Conservation (phyloP, 768 basidiomycete species). For the Vararia minispora region DNA sequence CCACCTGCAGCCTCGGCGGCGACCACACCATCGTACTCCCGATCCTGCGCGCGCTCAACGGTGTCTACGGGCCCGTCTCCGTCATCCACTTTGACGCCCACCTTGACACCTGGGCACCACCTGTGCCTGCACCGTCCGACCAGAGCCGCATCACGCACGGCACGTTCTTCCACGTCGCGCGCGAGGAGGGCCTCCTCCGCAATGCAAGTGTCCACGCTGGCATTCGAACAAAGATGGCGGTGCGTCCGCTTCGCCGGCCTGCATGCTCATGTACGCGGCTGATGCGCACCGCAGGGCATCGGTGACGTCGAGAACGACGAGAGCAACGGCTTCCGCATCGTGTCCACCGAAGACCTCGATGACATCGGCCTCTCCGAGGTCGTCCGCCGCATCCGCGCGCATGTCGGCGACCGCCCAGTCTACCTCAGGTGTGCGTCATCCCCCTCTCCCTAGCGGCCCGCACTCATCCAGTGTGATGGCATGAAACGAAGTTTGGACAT, state of each 20-base stretch:
- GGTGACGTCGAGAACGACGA: slow-evolving; percentile 59
- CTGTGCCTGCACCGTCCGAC: slow-evolving; percentile 32
- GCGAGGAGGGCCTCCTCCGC: slow-evolving; percentile 64
- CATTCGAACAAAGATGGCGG: slow-evolving; percentile 63
- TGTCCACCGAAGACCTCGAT: slow-evolving; percentile 77
- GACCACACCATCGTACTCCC: slow-evolving; percentile 87
- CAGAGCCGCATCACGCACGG: slow-evolving; percentile 74
- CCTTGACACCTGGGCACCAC: slow-evolving; percentile 50
- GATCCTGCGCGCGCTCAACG: slow-evolving; percentile 69
- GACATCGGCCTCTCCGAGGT: slow-evolving; percentile 65
- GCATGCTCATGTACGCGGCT: too few species aligned
- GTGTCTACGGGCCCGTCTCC: slow-evolving; percentile 70
- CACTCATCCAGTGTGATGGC: background rate
- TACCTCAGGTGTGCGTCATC: slow-evolving; percentile 44
- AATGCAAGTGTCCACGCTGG: slow-evolving; percentile 77
- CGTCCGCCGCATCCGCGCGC: slow-evolving; percentile 52
- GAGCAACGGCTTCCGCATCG: slow-evolving; percentile 68
- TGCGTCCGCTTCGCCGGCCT: too few species aligned
- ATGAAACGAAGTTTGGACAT: slow-evolving; percentile 77
- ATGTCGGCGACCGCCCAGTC: slow-evolving; percentile 66
- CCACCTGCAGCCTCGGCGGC: slow-evolving; percentile 66
- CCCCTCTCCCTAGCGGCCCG: background rate
- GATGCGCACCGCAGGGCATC: too few species aligned
- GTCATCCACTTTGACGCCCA: slow-evolving; percentile 81
- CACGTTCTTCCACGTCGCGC: slow-evolving; percentile 76